Evolutionary conservation across 2,329 filamentous ascomycete species (phyloP).

Genomic region (Helotiales sp.): DNA sequence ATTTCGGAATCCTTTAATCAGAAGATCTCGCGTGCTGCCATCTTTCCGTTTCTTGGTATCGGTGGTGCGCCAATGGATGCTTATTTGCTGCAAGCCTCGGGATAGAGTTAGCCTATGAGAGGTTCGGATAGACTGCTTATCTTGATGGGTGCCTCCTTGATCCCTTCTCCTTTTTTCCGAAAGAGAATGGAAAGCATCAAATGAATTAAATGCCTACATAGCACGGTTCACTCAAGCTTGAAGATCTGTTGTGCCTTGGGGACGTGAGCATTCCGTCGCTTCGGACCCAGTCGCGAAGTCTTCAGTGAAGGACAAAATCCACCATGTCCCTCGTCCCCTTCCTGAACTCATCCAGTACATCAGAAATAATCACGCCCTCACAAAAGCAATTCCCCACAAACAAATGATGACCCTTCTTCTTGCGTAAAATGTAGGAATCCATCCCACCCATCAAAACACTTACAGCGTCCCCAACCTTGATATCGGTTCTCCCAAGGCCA

Average conservation of each 20-base stretch:
- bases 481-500: not conserved
- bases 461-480: not conserved
- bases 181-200: no score
- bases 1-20: not conserved
- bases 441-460: not conserved
- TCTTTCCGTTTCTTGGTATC: not conserved
- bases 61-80: not conserved
- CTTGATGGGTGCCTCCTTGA: not conserved
- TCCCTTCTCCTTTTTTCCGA: not conserved
- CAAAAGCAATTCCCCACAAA: not conserved
- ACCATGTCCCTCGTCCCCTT: not conserved
- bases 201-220: no score
- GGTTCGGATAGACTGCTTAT: not conserved
- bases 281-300: not conserved
- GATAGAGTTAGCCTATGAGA: not conserved
- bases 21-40: not conserved
- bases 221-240: no score
- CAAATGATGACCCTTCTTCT: not conserved
- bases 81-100: not conserved
- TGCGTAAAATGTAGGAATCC: not conserved
- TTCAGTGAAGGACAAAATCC: not conserved
- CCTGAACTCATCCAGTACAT: not conserved
- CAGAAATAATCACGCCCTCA: not conserved
- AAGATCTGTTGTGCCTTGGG: no score
- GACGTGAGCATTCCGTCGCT: no score